A percentile compares a stretch with the other conserved stretches of the same genome.
Evolutionary conservation across 1,284 basidiomycete species (phyloP).

Genomic region (Trichosporon faecale): DNA sequence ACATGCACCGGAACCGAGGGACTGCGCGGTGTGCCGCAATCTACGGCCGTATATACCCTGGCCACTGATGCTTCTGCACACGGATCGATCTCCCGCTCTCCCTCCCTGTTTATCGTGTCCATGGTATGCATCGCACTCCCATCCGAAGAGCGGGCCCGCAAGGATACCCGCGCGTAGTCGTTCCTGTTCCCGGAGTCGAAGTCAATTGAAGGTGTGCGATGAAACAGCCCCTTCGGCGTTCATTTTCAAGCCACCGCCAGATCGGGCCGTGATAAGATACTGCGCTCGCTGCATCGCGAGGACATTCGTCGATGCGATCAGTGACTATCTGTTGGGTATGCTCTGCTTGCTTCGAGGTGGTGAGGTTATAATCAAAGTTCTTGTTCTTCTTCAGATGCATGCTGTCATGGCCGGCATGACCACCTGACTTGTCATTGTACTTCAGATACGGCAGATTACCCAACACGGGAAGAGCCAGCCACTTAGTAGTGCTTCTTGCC

Average conservation of each 20-base stretch:
- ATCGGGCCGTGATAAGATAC: neutral
- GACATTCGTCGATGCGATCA: neutral
- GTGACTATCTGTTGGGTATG: neutral
- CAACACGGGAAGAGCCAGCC: neutral
- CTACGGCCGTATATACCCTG: too few species aligned
- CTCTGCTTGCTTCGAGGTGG: neutral
- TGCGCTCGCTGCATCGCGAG: neutral
- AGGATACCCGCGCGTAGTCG: neutral
- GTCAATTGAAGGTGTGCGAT: neutral
- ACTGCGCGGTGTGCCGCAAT: too few species aligned
- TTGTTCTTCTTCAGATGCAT: neutral
- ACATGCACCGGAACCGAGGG: neutral
- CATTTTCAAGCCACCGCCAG: neutral
- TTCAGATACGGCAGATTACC: neutral
- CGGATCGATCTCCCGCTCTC: too few species aligned
- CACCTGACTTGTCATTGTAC: neutral
- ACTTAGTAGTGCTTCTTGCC: neutral
- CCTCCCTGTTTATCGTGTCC: too few species aligned
- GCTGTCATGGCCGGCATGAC: neutral
- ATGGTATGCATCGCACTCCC: neutral
- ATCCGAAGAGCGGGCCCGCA: neutral
- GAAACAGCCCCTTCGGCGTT: neutral
- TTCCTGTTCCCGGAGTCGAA: neutral
- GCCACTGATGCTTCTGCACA: too few species aligned
- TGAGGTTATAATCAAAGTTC: neutral